These are phyloP conservation scores for Hymenoscyphus fructigenus DNA, from an alignment of 2,329 filamentous ascomycete genomes.

Conservation along the genomic window DNA sequence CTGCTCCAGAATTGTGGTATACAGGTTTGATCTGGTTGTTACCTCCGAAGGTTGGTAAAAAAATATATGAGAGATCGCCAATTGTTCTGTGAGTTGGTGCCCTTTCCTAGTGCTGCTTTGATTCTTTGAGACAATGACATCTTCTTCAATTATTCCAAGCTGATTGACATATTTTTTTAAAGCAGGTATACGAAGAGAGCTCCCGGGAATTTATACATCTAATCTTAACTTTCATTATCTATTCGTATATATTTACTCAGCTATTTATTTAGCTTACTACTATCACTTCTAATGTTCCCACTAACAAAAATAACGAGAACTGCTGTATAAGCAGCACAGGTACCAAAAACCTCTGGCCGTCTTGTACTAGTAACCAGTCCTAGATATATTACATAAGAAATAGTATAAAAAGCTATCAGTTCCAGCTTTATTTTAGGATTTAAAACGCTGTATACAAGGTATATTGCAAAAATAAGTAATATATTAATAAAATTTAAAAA, in stretches of 20 bases:
- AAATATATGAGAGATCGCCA: no score
- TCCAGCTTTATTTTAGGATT: conserved; percentile 16
- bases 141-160: no score
- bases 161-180: no score
- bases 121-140: no score
- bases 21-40: no score
- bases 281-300: not conserved
- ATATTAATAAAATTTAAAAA: not conserved
- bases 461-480: not conserved
- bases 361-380: conserved; percentile 26
- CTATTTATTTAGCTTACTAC: not conserved
- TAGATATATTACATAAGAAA: conserved; percentile 25
- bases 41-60: no score
- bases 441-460: not conserved
- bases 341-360: conserved; percentile 26
- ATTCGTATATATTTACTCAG: not conserved
- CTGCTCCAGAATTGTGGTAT: no score
- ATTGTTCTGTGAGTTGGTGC: no score
- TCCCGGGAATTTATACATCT: no score
- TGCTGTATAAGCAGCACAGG: conserved; percentile 23
- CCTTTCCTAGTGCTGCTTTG: no score
- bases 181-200: no score
- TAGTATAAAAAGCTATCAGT: conserved; percentile 24
- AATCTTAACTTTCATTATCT: no score
- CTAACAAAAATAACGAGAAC: conserved; percentile 2